Base-by-base conservation (phyloP, 2,329 filamentous ascomycete species). In the Phaeosphaeriaceae sp. region DNA sequence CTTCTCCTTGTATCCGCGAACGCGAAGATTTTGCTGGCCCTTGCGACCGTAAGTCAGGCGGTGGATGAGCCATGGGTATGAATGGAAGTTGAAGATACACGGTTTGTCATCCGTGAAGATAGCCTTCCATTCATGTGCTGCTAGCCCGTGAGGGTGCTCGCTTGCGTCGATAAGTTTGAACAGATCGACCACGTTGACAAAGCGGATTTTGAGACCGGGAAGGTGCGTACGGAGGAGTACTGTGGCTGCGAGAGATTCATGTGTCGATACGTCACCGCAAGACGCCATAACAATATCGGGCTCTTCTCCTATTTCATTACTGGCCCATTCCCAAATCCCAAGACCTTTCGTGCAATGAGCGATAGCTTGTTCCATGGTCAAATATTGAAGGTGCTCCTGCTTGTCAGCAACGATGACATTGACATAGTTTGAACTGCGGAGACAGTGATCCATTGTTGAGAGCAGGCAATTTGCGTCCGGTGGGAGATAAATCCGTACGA, bases 51-150 rank as follows among this genome's bases (percentile, higher is more conserved):
- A 92, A 0, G 87, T 88, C 60, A 92, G 74, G 42, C 88, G 81
- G 76, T 92, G 88, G 42, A 92, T 83, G 63, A 92, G 79, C 87
- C 87, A 92, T 7, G 89, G 88, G 75, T 92, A 92, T 26, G 84
- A 87, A 77, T 92, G 89, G 83, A 92, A 92, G 77, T 91, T 92
- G 79, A 92, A 92, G 67, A 92, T 85, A 67, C 90, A 78, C 17
- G 88, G 89, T 58, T 81, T 86, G 76, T 90, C 78, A 13, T 80
- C 78, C 1, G 88, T 92, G 79, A 92, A 92, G 57, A 91, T 76
- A 32, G 86, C 78, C 12, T 73, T 74, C 83, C 86, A 92, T 67
- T 90, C 86, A 15, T 64, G 59, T 0, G 61, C 59, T 15, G 47
- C 42, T 48, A 92, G 79, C 33, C 88, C 89, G 73, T 92, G 89